Evolutionary conservation across 1,284 basidiomycete species (phyloP), one percentile per base, ranked within the genome.

Genomic region (Microbotryum intermedium): DNA sequence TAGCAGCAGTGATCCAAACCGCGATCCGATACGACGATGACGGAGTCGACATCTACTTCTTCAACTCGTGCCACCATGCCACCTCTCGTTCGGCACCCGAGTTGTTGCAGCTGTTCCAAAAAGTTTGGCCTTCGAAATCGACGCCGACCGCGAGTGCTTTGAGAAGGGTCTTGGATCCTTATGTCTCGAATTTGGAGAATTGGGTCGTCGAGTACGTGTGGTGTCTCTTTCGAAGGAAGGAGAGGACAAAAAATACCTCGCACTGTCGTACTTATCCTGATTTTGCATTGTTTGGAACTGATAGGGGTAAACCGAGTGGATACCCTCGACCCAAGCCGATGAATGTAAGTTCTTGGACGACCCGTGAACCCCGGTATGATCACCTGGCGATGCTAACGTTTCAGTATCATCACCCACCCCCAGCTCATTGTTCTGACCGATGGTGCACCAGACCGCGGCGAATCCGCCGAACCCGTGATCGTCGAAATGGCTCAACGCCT

Each of bases 381-480:
- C n/a, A n/a, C n/a, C n/a, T n/a, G n/a, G 25, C 29, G 10, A 10
- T 16, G 9, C 21, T 50, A 29, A 51, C 26, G 7, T 29, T 26
- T 20, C n/a, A 25, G 5, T 30, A 6, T 25, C n/a, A 3, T 21
- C 1, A 30, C 13, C 50, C 11, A 1, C 18, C n/a, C 34, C 18
- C 18, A 53, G 29, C 26, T 55, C 45, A 25, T 45, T 30, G 20
- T 23, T 26, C 25, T 34, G n/a, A 21, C 43, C 50, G 65, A 67
- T 43, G 65, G 65, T 20, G 62, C 55, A 10, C 62, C 65, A 11
- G 62, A 67, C 43, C 39, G 59, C 5, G 58, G 58, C 47, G 56
- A 67, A 26, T 34, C 51, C n/a, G 59, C 65, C 18, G 64, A 69
- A 45, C 34, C 20, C 13, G 53, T 70, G 8, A 67, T 70, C 29